Conservation (phyloP, 2,329 filamentous ascomycete species). For the Fusarium irregulare region DNA sequence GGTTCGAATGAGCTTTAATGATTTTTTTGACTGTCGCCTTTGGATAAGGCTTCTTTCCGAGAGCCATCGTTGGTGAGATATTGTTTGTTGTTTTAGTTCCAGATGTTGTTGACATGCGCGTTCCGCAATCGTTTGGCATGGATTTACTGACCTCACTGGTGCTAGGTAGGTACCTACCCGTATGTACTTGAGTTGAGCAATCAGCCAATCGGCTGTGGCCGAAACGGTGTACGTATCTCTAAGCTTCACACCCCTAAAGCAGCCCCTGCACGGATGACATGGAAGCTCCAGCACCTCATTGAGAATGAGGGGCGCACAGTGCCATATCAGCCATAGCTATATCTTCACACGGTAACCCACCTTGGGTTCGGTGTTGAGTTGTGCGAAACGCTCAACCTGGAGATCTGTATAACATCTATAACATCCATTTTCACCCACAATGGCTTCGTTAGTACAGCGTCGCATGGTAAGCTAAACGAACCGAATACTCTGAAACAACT, state of each 20-base stretch:
- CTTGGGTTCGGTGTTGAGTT: slow-evolving; percentile 36
- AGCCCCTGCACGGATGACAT: not conserved
- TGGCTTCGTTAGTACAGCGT: slow-evolving; percentile 64
- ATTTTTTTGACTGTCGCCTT: slow-evolving; percentile 88
- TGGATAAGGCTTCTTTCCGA: slow-evolving; percentile 80
- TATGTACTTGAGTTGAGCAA: slow-evolving; percentile 4
- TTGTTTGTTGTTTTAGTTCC: slow-evolving; percentile 25
- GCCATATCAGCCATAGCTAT: not conserved
- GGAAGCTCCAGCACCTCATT: not conserved
- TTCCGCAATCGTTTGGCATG: slow-evolving; percentile 18
- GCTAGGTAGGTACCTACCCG: not conserved
- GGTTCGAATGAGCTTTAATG: slow-evolving; percentile 86
- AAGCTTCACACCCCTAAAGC: slow-evolving; percentile 10
- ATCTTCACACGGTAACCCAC: slow-evolving; percentile 44
- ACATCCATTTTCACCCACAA: slow-evolving; percentile 40
- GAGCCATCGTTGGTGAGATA: slow-evolving; percentile 46
- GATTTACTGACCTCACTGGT: slow-evolving; percentile 39
- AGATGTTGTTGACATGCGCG: slow-evolving; percentile 45
- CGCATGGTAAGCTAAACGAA: slow-evolving; percentile 63
- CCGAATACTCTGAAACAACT: fast-evolving
- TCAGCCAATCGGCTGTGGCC: slow-evolving; percentile 43
- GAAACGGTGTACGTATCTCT: slow-evolving; percentile 36
- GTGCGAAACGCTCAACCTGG: slow-evolving; percentile 24
- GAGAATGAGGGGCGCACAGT: slow-evolving; percentile 41
- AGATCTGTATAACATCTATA: slow-evolving; percentile 29